Evolutionary conservation across 108 stramenopile genomes (phyloP), one percentile per base, ranked within the genome.

Genomic region (Skeletonema grethae): DNA sequence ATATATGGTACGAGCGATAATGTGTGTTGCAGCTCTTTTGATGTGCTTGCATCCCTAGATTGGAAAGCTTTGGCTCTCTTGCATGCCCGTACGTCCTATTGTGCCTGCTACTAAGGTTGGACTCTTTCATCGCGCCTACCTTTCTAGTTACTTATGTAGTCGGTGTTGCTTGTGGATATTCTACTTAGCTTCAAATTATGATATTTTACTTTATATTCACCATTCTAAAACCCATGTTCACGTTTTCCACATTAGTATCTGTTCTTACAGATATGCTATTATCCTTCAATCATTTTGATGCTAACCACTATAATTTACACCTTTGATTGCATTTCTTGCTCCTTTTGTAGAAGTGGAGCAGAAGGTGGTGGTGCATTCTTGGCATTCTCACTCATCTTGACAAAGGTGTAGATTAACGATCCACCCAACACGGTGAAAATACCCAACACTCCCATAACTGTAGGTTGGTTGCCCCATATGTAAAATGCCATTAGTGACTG

Each of bases 401-500:
- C 92, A 57, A 88, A 73, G 4, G 96, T 95, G 67, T 97, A 97
- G 28, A 89, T 38, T 34, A 93, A 74, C 18, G 86, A 86, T 41
- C 96, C 96, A 15, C 90, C 90, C 60, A 97, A 65, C 2, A 95
- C 94, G 13, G 88, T 85, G 63, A 90, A 90, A 55, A 97, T 91
- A 24, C 96, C 94, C 53, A 86, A 18, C 25, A 95, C 82, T 16
- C 92, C 91, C 79, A 92, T 69, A 22, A 92, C 35, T 1, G 96
- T 98, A 4, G 90, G 88, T 41, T 65, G 58, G 79, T 98, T 98
- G 10, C 89, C 90, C 96, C 96, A 98, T 48, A 97, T 85, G 59
- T 94, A 92, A 71, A 97, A 96, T 12, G 96, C 97, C 87, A 97
- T 71, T 65, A 94, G 77, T 30, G 87, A 94, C 75, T 97, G 95